Conservation (phyloP, 2,329 filamentous ascomycete species). For the Scolecobasidium constrictum region DNA sequence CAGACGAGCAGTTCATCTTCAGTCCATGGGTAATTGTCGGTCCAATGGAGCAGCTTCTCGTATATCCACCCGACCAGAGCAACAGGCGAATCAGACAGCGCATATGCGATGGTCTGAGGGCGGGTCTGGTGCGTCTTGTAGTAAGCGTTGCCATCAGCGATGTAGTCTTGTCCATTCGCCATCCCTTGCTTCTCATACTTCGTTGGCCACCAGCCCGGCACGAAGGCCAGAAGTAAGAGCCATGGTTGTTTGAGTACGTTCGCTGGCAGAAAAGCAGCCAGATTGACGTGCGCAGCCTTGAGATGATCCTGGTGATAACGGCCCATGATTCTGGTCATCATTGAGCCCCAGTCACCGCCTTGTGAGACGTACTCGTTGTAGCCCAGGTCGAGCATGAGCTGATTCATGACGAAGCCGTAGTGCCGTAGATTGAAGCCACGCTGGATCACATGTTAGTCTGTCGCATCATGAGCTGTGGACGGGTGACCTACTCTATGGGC, state of each 20-base stretch:
- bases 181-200: slow-evolving; percentile 40
- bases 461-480: too few species aligned
- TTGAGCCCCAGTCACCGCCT: slow-evolving; percentile 62
- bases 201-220: slow-evolving; percentile 27
- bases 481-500: slow-evolving; percentile 37
- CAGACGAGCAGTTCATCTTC: slow-evolving; percentile 68
- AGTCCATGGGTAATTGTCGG: slow-evolving; percentile 59
- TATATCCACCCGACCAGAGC: slow-evolving; percentile 62
- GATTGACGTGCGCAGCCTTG: slow-evolving; percentile 53
- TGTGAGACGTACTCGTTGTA: slow-evolving; percentile 50
- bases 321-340: slow-evolving; percentile 52
- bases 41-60: slow-evolving; percentile 63
- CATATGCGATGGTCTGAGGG: slow-evolving; percentile 63
- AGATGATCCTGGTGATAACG: slow-evolving; percentile 46
- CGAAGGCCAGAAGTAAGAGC: neutral
- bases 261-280: slow-evolving; percentile 34
- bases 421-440: slow-evolving; percentile 42
- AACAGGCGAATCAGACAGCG: slow-evolving; percentile 57
- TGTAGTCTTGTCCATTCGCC: slow-evolving; percentile 46
- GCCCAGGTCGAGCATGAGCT: slow-evolving; percentile 57
- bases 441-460: neutral
- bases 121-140: slow-evolving; percentile 51
- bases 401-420: slow-evolving; percentile 54
- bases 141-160: slow-evolving; percentile 46
- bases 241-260: slow-evolving; percentile 46